Base-by-base conservation (phyloP, 139 green algal species). In the Astrephomene gubernaculifera region DNA sequence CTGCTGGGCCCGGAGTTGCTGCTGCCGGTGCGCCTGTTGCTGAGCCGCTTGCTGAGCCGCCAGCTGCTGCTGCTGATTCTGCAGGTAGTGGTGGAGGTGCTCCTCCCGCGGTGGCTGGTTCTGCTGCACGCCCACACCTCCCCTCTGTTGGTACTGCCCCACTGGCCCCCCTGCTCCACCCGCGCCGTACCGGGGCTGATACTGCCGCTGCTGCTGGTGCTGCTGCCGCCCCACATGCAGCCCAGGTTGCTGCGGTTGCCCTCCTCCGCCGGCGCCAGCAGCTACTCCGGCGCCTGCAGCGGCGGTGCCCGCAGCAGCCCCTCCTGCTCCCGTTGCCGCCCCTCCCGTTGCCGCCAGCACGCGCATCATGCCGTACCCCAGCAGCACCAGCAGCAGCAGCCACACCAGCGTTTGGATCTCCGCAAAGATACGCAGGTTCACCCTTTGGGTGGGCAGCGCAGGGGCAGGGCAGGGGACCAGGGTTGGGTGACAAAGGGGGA, bases 361-460 rank as follows among this genome's bases (percentile, higher is more conserved):
- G 53, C 54, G 25, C 3, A 4, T 2, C 5, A 29, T 6, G 25
- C 27, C 2, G 52, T 67, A 82, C 3, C 29, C 10, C 36, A 82
- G 74, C 81, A 92, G 73, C 36, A 80, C 31, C 63, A 90, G 85
- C 1, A 24, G 71, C 17, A 92, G 12, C 53, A 95, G 80, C 92
- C 91, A 96, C 0, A 33, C 75, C 25, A 96, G 85, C 44, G 71
- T 88, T 78, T 95, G 92, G 60, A 93, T 29, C 82, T 98, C 95
- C 1, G 91, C 95, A n/a, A 98, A 83, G 14, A 85, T 73, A 6
- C 95, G 86, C 86, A 98, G 86, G 88, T 98, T 96, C 36, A 98
- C 61, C 35, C 93, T 91, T 86, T 74, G 39, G 19, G 57, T 22
- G 9, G 10, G 25, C 0, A 4, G 35, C 27, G 74, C 38, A n/a